These are phyloP conservation scores for Annona squamosa DNA, from an alignment of 164 flowering plant genomes.

Conservation along the genomic window DNA sequence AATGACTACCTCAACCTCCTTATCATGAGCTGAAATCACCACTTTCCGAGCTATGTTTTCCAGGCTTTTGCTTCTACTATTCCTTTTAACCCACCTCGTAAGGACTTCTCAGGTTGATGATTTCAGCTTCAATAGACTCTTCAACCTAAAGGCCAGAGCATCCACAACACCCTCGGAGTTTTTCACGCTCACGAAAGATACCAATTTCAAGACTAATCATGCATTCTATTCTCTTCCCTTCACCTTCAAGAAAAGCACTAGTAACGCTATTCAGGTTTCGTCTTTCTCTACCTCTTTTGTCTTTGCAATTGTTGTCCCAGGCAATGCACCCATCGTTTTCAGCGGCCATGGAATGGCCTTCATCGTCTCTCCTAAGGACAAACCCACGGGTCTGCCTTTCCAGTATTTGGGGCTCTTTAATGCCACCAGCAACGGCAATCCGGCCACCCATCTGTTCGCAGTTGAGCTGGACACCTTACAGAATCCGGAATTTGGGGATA, in stretches of 20 bases:
- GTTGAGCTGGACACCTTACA: slow-evolving; percentile 64
- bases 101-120: too few relatives aligned
- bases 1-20: slow-evolving; percentile 82
- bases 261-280: neutral
- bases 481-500: slow-evolving; percentile 48
- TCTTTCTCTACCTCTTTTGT: slow-evolving; percentile 60
- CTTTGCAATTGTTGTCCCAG: slow-evolving; percentile 34
- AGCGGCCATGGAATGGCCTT: slow-evolving; percentile 65
- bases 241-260: slow-evolving; percentile 25
- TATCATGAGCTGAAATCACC: too few relatives aligned
- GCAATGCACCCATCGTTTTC: slow-evolving; percentile 19
- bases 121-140: too few relatives aligned
- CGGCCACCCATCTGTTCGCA: slow-evolving; percentile 41
- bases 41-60: too few relatives aligned
- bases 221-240: slow-evolving; percentile 42
- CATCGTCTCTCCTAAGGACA: slow-evolving; percentile 26
- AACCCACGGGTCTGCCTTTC: slow-evolving; percentile 26
- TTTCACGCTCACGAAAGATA: too few relatives aligned
- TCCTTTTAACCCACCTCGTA: too few relatives aligned
- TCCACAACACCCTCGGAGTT: too few relatives aligned
- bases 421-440: slow-evolving; percentile 26
- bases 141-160: too few relatives aligned
- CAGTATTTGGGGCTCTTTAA: slow-evolving; percentile 62
- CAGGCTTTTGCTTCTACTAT: too few relatives aligned
- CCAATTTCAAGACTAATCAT: slow-evolving; percentile 11